Percentiles rank a stretch among this genome's conserved stretches.
Conservation (phyloP, 2,329 filamentous ascomycete genomes). For the Dothidotthia symphoricarpi region DNA sequence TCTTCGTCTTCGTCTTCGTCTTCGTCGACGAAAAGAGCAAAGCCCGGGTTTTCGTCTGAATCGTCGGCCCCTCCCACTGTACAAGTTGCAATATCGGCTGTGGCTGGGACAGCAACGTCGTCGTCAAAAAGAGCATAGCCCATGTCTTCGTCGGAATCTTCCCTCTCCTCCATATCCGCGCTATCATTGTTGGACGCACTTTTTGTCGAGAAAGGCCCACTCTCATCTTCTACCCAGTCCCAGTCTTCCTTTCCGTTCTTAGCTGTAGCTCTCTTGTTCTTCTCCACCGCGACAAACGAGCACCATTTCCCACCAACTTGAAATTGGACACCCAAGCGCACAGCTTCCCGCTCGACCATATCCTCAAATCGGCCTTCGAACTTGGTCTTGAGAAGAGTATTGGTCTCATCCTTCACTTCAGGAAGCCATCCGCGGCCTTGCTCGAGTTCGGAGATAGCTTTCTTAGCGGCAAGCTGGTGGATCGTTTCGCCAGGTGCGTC, state of each 20-base stretch:
- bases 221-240: slow-evolving; percentile 30
- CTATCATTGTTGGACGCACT: too few species aligned
- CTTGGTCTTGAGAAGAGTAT: slow-evolving; percentile 41
- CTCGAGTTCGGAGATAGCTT: slow-evolving; percentile 67
- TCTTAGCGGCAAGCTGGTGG: slow-evolving; percentile 69
- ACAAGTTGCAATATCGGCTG: too few species aligned
- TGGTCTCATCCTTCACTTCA: slow-evolving; percentile 42
- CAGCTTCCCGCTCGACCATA: slow-evolving; percentile 64
- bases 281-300: slow-evolving; percentile 68
- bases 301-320: slow-evolving; percentile 70
- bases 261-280: slow-evolving; percentile 15
- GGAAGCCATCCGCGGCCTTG: slow-evolving; percentile 64
- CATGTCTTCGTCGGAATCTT: too few species aligned
- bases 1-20: not conserved
- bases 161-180: too few species aligned
- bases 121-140: too few species aligned
- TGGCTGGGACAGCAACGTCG: too few species aligned
- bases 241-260: slow-evolving; percentile 13
- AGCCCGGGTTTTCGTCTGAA: too few species aligned
- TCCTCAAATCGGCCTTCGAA: slow-evolving; percentile 54
- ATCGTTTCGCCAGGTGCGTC: slow-evolving; percentile 54
- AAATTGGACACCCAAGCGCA: slow-evolving; percentile 63
- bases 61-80: too few species aligned
- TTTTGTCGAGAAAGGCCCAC: too few species aligned
- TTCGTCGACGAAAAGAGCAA: not conserved